phyloP scores from a whole-genome alignment of 83 land plant species.

The Picea abies region DNA sequence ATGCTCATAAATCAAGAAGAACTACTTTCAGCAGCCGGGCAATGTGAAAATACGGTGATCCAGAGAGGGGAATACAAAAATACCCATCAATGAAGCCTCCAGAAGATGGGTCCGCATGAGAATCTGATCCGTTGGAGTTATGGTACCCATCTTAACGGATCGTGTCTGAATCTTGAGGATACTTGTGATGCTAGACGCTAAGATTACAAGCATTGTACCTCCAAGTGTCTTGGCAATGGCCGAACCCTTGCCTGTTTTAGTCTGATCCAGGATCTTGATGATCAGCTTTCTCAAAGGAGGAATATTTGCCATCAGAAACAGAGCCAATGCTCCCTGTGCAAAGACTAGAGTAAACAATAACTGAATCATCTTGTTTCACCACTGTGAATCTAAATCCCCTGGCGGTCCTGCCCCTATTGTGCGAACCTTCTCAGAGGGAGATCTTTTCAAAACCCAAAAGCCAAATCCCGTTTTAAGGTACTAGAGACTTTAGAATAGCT shows the following conservation, averaged over 20 bases:
- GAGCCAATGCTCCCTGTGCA: slow-evolving; percentile 44
- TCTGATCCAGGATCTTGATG: slow-evolving; percentile 57
- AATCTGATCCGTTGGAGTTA: slow-evolving; percentile 72
- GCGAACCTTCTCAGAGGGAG: no score
- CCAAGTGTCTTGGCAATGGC: slow-evolving; percentile 61
- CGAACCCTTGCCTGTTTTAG: slow-evolving; percentile 67
- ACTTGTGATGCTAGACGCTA: slow-evolving; percentile 49
- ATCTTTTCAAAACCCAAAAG: background rate
- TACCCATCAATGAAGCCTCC: slow-evolving; percentile 75
- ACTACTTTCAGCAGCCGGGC: background rate
- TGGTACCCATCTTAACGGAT: slow-evolving; percentile 33
- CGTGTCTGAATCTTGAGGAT: slow-evolving; percentile 46
- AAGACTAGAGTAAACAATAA: slow-evolving; percentile 41
- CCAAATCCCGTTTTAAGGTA: background rate
- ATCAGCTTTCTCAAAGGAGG: slow-evolving; percentile 57
- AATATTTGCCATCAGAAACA: slow-evolving; percentile 40
- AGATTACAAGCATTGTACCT: slow-evolving; percentile 44
- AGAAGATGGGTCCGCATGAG: slow-evolving; percentile 60
- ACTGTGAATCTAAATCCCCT: background rate
- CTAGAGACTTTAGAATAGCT: background rate
- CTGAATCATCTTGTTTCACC: slow-evolving; percentile 42
- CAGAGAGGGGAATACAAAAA: background rate
- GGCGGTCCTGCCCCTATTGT: no score
- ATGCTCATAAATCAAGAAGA: background rate
- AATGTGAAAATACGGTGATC: background rate